Percentiles rank a stretch among this genome's conserved stretches.
These are phyloP conservation scores for Cinchona pubescens DNA, from an alignment of 257 asterid genomes.

Conservation along the genomic window DNA sequence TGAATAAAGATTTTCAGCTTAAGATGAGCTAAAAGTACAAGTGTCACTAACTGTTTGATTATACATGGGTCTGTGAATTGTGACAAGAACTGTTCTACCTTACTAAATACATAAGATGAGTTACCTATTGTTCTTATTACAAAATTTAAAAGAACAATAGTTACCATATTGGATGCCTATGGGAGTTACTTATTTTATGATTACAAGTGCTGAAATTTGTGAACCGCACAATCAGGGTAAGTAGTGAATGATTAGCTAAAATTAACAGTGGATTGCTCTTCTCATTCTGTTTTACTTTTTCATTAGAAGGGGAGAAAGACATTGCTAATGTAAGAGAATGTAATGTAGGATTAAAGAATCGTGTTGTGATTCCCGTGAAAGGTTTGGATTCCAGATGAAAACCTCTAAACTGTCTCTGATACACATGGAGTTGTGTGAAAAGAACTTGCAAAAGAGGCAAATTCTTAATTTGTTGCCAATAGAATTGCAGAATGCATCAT, in stretches of 20 bases:
- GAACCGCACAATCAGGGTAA: not conserved
- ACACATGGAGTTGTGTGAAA: too few species aligned
- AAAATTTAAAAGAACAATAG: not conserved
- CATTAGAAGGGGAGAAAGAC: not conserved
- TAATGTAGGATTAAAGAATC: not conserved
- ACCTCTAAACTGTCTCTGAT: not conserved
- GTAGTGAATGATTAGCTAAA: not conserved
- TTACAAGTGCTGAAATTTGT: not conserved
- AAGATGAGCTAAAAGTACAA: not conserved
- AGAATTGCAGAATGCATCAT: not conserved
- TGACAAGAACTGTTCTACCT: too few species aligned
- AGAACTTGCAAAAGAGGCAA: not conserved
- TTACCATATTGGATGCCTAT: not conserved
- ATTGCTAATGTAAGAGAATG: not conserved
- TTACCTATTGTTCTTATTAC: not conserved
- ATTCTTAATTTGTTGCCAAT: not conserved
- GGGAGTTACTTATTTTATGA: not conserved
- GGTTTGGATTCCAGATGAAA: not conserved
- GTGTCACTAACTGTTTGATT: too few species aligned
- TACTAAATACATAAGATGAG: not conserved
- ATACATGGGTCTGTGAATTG: too few species aligned
- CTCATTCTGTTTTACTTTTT: not conserved
- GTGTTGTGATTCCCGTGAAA: not conserved
- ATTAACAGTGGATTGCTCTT: not conserved
- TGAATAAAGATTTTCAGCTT: not conserved